Evolutionary conservation across 306 rosid species (phyloP).

Genomic region (Amphicarpaea edgeworthii): DNA sequence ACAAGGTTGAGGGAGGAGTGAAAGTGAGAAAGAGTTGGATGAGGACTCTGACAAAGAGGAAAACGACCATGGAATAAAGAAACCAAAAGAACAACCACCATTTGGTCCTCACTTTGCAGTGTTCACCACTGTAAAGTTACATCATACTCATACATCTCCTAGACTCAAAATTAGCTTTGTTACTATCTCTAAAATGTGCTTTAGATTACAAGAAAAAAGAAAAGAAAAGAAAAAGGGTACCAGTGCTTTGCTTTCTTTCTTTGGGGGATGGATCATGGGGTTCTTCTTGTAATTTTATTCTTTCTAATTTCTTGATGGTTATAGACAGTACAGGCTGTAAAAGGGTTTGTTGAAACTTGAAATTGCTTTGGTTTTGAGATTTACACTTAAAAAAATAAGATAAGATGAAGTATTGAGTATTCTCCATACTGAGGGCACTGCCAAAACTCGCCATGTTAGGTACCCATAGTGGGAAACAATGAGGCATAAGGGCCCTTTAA

Average conservation of each 20-base stretch:
- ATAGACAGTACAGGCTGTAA: constrained; percentile 64
- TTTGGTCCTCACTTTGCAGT: constrained; percentile 31
- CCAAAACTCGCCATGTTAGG: constrained; percentile 60
- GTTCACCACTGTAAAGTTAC: constrained; percentile 60
- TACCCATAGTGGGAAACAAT: constrained; percentile 72
- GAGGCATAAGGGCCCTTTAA: constrained; percentile 66
- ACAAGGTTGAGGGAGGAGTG: constrained; percentile 81
- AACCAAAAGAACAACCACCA: neutral
- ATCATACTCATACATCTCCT: constrained; percentile 38
- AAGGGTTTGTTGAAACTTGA: constrained; percentile 51
- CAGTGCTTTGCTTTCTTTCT: constrained; percentile 41
- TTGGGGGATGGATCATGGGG: constrained; percentile 14
- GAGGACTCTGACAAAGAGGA: constrained; percentile 83
- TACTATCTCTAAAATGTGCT: constrained; percentile 58
- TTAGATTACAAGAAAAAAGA: constrained; percentile 27
- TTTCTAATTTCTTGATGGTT: constrained; percentile 29
- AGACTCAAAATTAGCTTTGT: constrained; percentile 70
- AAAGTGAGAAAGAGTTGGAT: constrained; percentile 90
- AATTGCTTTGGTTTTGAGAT: constrained; percentile 53
- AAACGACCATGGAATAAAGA: constrained; percentile 67
- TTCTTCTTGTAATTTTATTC: constrained; percentile 42
- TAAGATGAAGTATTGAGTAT: constrained; percentile 41
- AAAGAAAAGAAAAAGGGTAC: constrained; percentile 25
- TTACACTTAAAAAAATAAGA: constrained; percentile 41
- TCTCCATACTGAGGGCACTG: constrained; percentile 46